These are phyloP conservation scores for Pseudohalonectria lignicola DNA, from an alignment of 2,329 filamentous ascomycete species.

Conservation along the genomic window DNA sequence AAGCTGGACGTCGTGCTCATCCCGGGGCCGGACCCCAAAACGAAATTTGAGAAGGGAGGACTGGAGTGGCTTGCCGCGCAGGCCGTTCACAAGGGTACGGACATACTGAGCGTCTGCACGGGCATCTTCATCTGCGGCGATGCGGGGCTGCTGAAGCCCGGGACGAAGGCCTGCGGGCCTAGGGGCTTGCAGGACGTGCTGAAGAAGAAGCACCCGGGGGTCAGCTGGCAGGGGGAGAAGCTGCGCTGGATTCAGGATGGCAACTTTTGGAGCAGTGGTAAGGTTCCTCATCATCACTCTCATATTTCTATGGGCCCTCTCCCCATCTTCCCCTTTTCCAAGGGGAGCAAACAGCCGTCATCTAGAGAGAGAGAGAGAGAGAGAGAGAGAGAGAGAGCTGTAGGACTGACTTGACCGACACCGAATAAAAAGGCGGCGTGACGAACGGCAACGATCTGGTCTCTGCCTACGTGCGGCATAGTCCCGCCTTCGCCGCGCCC, in stretches of 20 bases:
- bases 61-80: conserved; percentile 33
- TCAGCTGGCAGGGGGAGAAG: conserved; percentile 25
- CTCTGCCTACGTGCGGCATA: conserved; percentile 35
- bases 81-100: conserved; percentile 22
- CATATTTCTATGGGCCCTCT: no score
- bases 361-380: no score
- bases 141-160: conserved; percentile 32
- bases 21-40: conserved; percentile 34
- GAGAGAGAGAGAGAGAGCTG: no score
- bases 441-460: conserved; percentile 47
- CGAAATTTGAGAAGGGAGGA: conserved; percentile 18
- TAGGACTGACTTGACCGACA: no score
- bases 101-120: conserved; percentile 41
- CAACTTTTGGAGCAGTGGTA: conserved; percentile 43
- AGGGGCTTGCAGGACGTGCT: conserved; percentile 10
- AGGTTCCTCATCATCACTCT: conserved; percentile 10
- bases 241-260: conserved; percentile 40
- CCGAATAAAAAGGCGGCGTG: conserved; percentile 37
- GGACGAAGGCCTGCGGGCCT: conserved; percentile 34
- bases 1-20: conserved; percentile 38
- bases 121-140: conserved; percentile 35
- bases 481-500: conserved; percentile 27
- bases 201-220: conserved; percentile 1
- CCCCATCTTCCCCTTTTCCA: no score
- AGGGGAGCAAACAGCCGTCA: no score